A percentile compares a stretch with the other conserved stretches of the same genome.
phyloP scores from a whole-genome alignment of 805 yeast species.

The Zygosaccharomyces kombuchaensis region DNA sequence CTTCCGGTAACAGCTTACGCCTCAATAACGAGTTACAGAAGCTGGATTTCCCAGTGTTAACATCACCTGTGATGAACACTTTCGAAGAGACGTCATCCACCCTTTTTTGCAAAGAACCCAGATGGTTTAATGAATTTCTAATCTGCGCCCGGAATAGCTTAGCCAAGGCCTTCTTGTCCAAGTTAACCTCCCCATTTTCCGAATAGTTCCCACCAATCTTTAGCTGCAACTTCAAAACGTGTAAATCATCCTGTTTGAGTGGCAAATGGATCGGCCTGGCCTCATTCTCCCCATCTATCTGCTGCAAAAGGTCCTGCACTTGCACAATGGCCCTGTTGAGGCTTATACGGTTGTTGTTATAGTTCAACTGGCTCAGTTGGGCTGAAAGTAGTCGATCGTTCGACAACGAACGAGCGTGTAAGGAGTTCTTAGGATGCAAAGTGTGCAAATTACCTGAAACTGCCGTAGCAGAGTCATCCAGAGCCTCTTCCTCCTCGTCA shows the following conservation, averaged over 20 bases:
- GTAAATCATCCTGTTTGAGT: conserved; percentile 33
- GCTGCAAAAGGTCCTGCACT: conserved; percentile 47
- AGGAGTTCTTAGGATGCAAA: conserved; percentile 4
- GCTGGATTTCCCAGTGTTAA: conserved; percentile 94
- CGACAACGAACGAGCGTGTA: conserved; percentile 14
- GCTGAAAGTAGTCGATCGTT: conserved; percentile 25
- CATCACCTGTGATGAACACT: conserved; percentile 93
- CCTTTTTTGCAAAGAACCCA: conserved; percentile 68
- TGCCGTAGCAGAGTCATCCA: conserved; percentile 14
- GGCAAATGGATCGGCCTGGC: conserved; percentile 64
- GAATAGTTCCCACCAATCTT: conserved; percentile 26
- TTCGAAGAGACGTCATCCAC: conserved; percentile 89
- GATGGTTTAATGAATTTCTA: conserved; percentile 58
- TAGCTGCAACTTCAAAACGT: conserved; percentile 26
- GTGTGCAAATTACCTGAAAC: conserved; percentile 11
- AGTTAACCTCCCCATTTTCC: conserved; percentile 40
- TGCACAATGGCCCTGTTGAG: conserved; percentile 58
- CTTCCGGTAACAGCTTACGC: conserved; percentile 80
- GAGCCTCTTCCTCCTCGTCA: conserved; percentile 8
- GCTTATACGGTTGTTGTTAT: conserved; percentile 65
- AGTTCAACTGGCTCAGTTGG: conserved; percentile 66
- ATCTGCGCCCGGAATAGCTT: conserved; percentile 67
- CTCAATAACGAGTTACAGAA: conserved; percentile 87
- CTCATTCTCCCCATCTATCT: conserved; percentile 52
- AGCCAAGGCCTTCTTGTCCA: conserved; percentile 68